phyloP scores from a whole-genome alignment of 2,329 filamentous ascomycete species.

The Alternaria ventricosa region DNA sequence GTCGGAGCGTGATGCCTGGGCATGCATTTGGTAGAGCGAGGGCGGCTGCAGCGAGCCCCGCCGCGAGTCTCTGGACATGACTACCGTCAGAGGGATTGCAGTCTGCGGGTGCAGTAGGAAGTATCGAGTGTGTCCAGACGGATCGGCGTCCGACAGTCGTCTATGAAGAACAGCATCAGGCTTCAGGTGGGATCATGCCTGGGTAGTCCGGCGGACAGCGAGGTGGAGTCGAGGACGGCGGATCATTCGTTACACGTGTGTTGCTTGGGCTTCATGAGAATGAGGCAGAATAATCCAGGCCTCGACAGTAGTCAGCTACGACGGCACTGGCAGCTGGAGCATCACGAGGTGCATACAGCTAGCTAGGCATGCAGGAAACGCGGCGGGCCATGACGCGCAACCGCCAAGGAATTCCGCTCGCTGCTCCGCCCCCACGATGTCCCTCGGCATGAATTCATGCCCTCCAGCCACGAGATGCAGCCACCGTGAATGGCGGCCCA shows the following conservation, averaged over 20 bases:
- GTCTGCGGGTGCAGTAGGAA: background rate
- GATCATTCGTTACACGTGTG: constrained; percentile 3
- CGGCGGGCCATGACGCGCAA: constrained; percentile 18
- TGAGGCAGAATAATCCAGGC: background rate
- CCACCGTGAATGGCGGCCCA: constrained; percentile 3
- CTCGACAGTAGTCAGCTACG: constrained; percentile 8
- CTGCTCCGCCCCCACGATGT: background rate
- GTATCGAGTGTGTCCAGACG: constrained; percentile 4
- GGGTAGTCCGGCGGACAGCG: background rate
- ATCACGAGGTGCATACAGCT: constrained; percentile 6
- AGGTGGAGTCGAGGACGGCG: background rate
- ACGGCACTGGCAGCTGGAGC: background rate
- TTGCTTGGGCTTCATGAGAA: constrained; percentile 2
- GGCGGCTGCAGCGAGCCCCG: constrained; percentile 29
- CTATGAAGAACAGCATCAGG: constrained; percentile 31
- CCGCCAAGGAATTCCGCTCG: constrained; percentile 8
- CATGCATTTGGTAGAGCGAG: constrained; percentile 83
- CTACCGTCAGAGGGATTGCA: constrained; percentile 4
- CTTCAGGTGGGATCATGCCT: constrained; percentile 10
- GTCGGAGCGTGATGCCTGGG: constrained; percentile 81
- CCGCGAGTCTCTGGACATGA: constrained; percentile 37
- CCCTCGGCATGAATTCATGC: background rate
- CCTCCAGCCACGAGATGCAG: background rate
- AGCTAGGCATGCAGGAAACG: background rate
- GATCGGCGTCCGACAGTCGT: constrained; percentile 8